A percentile compares a stretch with the other conserved stretches of the same genome.
Conservation (phyloP, 257 asterid species). For the Coffea canephora region DNA sequence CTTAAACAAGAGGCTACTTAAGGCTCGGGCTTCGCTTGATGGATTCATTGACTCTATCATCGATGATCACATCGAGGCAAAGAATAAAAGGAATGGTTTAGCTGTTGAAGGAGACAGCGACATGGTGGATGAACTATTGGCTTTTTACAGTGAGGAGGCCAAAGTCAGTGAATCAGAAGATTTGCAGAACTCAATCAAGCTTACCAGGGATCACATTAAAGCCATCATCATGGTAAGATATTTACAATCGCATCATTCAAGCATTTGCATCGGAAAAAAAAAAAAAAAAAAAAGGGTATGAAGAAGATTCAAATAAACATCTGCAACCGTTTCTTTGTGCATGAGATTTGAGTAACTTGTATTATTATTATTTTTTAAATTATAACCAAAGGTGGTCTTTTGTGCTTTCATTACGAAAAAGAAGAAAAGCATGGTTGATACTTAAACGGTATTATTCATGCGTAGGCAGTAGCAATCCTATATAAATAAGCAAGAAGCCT, state of each 20-base stretch:
- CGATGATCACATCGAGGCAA: slow-evolving; percentile 63
- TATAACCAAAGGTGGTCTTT: neutral
- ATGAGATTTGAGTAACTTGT: neutral
- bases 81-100: slow-evolving; percentile 19
- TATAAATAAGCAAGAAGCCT: neutral
- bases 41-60: slow-evolving; percentile 68
- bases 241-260: neutral
- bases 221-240: slow-evolving; percentile 83
- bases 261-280: neutral
- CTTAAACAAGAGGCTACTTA: slow-evolving; percentile 37
- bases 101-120: slow-evolving; percentile 40
- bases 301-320: too few relatives aligned
- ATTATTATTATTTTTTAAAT: neutral
- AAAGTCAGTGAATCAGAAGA: slow-evolving; percentile 55
- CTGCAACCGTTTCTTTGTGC: neutral
- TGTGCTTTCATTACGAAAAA: neutral
- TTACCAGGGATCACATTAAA: slow-evolving; percentile 67
- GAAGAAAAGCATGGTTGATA: neutral
- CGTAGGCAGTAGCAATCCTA: neutral
- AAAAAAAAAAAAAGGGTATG: neutral
- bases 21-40: slow-evolving; percentile 69
- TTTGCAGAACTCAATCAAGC: slow-evolving; percentile 59
- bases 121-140: slow-evolving; percentile 91
- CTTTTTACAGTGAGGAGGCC: slow-evolving; percentile 58
- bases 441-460: neutral